Percentiles rank a stretch among this genome's conserved stretches.
Evolutionary conservation across 257 asterid species (phyloP).

Genomic region (Henckelia pumila): DNA sequence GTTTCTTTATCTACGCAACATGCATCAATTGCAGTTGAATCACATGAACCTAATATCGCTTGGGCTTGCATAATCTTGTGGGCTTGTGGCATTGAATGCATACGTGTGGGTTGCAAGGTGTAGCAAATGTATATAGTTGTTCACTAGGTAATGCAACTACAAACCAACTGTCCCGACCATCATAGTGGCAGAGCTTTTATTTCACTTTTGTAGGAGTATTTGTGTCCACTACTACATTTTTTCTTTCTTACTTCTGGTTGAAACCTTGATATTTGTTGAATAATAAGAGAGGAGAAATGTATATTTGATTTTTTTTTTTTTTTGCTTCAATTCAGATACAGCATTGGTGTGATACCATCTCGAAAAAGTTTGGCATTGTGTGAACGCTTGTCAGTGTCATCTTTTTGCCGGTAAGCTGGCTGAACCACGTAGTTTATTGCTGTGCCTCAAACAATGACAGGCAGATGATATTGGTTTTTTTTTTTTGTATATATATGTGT

Average conservation of each 20-base stretch:
- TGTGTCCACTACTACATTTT: neutral
- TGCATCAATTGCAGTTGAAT: neutral
- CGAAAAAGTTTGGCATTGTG: conserved; percentile 86
- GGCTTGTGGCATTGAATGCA: neutral
- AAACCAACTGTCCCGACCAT: neutral
- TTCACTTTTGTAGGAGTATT: neutral
- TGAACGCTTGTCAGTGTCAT: conserved; percentile 74
- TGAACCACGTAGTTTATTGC: conserved; percentile 14
- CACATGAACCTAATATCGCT: neutral
- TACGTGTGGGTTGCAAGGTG: neutral
- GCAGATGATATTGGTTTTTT: neutral
- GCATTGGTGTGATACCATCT: conserved; percentile 85
- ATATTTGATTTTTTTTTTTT: conserved; percentile 12
- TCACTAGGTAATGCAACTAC: neutral
- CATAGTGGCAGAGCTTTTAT: neutral
- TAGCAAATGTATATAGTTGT: neutral
- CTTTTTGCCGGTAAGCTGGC: conserved; percentile 72
- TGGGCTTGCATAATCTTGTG: neutral
- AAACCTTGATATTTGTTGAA: neutral
- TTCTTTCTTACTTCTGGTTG: neutral
- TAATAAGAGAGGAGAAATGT: neutral
- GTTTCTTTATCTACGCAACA: neutral
- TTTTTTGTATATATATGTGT: neutral
- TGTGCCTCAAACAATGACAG: neutral
- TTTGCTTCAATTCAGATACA: conserved; percentile 58